Evolutionary conservation across 495 filamentous ascomycete genomes (phyloP).

Genomic region (Xylaria intraflava): DNA sequence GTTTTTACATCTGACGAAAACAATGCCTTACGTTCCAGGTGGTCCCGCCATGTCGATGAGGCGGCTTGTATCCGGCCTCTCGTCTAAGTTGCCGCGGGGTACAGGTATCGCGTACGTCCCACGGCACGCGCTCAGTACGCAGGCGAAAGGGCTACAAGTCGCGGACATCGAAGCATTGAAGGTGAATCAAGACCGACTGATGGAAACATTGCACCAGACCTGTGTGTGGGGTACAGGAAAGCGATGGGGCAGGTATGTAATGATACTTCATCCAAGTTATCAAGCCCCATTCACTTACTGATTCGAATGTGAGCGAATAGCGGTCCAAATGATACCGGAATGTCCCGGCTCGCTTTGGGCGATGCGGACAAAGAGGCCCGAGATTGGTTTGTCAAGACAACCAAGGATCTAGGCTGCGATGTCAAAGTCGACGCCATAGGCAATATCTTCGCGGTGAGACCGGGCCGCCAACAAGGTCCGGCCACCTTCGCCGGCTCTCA

Average conservation of each 20-base stretch:
- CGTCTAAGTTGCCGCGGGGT: not conserved
- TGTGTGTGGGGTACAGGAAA: constrained; percentile 24
- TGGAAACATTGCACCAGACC: constrained; percentile 21
- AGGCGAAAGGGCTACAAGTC: not conserved
- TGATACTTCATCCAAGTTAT: not conserved
- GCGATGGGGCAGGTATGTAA: constrained; percentile 25
- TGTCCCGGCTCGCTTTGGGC: constrained; percentile 54
- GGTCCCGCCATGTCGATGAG: not conserved
- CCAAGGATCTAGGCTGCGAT: constrained; percentile 55
- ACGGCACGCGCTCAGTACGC: not conserved
- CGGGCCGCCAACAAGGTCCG: constrained; percentile 36
- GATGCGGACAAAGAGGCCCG: constrained; percentile 64
- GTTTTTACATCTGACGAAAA: too few species aligned
- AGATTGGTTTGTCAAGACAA: constrained; percentile 69
- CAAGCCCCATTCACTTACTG: not conserved
- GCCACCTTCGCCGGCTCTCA: constrained; percentile 67
- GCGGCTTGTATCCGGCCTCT: not conserved
- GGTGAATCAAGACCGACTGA: constrained; percentile 17
- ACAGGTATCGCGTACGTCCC: not conserved
- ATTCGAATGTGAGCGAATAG: constrained; percentile 1
- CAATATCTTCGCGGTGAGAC: constrained; percentile 69
- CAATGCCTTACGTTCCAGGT: not conserved
- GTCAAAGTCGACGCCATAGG: constrained; percentile 43
- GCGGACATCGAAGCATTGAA: constrained; percentile 12
- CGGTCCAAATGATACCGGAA: constrained; percentile 31